Percentiles rank a stretch among this genome's conserved stretches.
Conservation (phyloP, 306 rosid genomes). For the Prinsepia uniflora region DNA sequence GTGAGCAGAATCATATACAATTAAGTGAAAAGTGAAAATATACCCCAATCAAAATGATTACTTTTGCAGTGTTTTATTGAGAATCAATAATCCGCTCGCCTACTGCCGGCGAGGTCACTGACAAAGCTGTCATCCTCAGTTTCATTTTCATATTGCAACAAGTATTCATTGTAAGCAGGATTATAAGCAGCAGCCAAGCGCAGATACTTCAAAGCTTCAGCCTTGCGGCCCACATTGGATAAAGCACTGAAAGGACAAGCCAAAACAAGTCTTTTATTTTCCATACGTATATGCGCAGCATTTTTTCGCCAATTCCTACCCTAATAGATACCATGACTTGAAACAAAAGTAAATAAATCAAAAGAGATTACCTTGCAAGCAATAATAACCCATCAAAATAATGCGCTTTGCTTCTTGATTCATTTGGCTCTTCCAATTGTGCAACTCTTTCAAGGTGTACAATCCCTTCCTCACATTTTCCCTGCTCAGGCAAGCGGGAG, state of each 20-base stretch:
- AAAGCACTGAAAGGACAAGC: constrained; percentile 54
- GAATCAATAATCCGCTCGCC: constrained; percentile 59
- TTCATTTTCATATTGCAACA: constrained; percentile 72
- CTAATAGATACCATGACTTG: constrained; percentile 44
- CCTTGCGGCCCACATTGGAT: constrained; percentile 57
- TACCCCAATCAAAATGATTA: neutral
- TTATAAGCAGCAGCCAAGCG: constrained; percentile 68
- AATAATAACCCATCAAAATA: constrained; percentile 72
- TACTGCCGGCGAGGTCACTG: constrained; percentile 56
- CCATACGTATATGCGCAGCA: neutral
- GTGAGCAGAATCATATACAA: neutral
- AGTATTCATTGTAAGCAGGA: constrained; percentile 52
- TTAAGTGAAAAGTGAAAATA: no score
- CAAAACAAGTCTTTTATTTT: neutral
- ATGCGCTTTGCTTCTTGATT: constrained; percentile 63
- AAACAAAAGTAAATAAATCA: constrained; percentile 22
- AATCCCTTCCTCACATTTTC: constrained; percentile 57
- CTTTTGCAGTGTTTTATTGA: neutral
- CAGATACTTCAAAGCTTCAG: constrained; percentile 71
- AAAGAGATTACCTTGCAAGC: constrained; percentile 62
- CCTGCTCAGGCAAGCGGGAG: constrained; percentile 44
- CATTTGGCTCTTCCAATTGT: constrained; percentile 71
- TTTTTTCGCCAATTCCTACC: neutral
- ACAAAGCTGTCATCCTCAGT: constrained; percentile 46
- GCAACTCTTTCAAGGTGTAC: constrained; percentile 75